These are phyloP conservation scores for Macrolepiota albuminosa DNA, from an alignment of 768 basidiomycete genomes.

Conservation along the genomic window DNA sequence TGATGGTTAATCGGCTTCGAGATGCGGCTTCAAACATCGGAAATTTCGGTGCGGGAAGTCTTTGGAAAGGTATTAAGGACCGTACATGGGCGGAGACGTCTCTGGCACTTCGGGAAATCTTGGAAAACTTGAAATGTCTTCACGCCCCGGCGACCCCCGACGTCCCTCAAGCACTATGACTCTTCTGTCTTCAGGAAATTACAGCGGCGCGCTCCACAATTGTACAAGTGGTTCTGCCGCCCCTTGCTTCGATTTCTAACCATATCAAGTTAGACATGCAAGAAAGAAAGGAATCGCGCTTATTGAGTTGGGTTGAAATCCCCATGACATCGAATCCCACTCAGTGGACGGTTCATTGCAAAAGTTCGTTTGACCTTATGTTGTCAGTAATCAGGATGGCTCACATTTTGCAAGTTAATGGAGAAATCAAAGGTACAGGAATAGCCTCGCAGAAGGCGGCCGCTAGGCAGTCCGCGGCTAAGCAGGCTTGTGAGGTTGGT, in stretches of 20 bases:
- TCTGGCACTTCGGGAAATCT: not conserved
- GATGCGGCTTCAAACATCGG: not conserved
- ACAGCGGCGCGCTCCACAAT: slow-evolving; percentile 16
- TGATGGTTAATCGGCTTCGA: not conserved
- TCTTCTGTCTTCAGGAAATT: slow-evolving; percentile 14
- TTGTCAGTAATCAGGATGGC: not conserved
- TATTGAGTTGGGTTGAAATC: slow-evolving; percentile 17
- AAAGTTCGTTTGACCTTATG: slow-evolving; percentile 6
- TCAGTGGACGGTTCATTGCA: slow-evolving; percentile 18
- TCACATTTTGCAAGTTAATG: slow-evolving; percentile 9
- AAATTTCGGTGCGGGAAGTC: not conserved
- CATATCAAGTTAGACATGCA: slow-evolving; percentile 12
- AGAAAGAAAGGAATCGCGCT: slow-evolving; percentile 13
- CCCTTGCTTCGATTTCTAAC: not conserved
- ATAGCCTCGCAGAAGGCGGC: slow-evolving; percentile 14
- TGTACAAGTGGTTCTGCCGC: slow-evolving; percentile 4
- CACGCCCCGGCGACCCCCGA: not conserved
- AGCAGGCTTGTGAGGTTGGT: slow-evolving; percentile 18
- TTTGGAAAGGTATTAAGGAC: not conserved
- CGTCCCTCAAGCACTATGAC: slow-evolving; percentile 3
- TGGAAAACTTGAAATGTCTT: slow-evolving; percentile 8
- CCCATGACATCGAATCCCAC: slow-evolving; percentile 3
- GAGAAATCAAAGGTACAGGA: slow-evolving; percentile 17
- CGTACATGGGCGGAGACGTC: not conserved
- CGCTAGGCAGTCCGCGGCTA: slow-evolving; percentile 18